Base-by-base conservation (phyloP, 2,329 filamentous ascomycete genomes). In the Fusarium bactridioides region DNA sequence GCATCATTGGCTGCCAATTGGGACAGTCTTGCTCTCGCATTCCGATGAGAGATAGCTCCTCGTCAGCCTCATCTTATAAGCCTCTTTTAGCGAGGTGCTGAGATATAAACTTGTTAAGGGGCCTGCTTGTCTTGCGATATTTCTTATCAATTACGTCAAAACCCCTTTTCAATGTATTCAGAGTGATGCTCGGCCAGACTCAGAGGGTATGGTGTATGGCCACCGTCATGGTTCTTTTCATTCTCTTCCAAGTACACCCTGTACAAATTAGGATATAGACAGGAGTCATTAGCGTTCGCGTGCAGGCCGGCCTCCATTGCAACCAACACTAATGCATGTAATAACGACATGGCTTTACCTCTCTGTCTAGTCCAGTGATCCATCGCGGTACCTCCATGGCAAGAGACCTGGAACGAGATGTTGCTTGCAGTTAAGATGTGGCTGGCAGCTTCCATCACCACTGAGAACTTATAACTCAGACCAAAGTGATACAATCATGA, bases 61-160 rank as follows among this genome's bases (percentile, higher is more conserved):
- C n/a, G 0, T 10, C 6, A 18, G 3, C 9, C 1, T 2, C 10
- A 16, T 23, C 40, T 16, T 43, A 4, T 43, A 4, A 23, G 40
- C n/a, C 10, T 18, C 15, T 23, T 23, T 43, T 33, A 2, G 3
- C 31, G 2, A 31, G 3, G 31, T 13, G 9, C 15, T 18, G 5
- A 4, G 0, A 10, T 23, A 7, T 43, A 10, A 4, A 1, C n/a
- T 10, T 11, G 0, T 5, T 4, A 0, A 4, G n/a, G 40, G 0
- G 40, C 13, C 40, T 23, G 5, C n/a, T n/a, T n/a, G n/a, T n/a
- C n/a, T n/a, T n/a, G n/a, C n/a, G n/a, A n/a, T n/a, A n/a, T n/a
- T n/a, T n/a, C n/a, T n/a, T n/a, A n/a, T n/a, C n/a, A n/a, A n/a
- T n/a, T n/a, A n/a, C n/a, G n/a, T n/a, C n/a, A n/a, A n/a, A n/a